A percentile compares a stretch with the other conserved stretches of the same genome.
Evolutionary conservation across 2,329 filamentous ascomycete species (phyloP).

Genomic region (Aspergillus piperis): DNA sequence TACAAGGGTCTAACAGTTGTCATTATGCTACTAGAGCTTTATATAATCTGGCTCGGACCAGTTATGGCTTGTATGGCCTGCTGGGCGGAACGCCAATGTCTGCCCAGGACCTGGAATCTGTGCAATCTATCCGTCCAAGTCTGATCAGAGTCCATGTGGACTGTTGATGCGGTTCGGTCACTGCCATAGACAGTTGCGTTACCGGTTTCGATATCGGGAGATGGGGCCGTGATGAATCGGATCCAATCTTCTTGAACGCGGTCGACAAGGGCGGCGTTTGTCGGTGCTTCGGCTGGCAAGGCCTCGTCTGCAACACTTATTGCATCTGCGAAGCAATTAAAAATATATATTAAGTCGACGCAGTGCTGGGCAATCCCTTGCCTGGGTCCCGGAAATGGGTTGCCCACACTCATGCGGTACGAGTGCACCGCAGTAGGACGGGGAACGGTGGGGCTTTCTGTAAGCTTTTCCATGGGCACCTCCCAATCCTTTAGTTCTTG

Average conservation of each 20-base stretch:
- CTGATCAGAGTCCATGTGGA: not conserved
- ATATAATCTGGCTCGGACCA: not conserved
- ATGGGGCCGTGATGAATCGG: slow-evolving; percentile 1
- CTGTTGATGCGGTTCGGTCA: not conserved
- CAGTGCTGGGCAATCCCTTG: slow-evolving; percentile 4
- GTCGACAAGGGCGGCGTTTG: not conserved
- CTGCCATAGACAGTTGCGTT: not conserved
- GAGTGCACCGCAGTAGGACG: not conserved
- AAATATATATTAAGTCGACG: slow-evolving; percentile 4
- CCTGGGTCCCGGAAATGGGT: not conserved
- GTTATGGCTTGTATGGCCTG: not conserved
- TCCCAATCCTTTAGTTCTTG: slow-evolving; percentile 3
- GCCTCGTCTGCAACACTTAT: not conserved
- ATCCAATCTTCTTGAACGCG: slow-evolving; percentile 3
- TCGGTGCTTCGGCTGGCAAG: not conserved
- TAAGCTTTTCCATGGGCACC: not conserved
- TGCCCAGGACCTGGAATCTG: not conserved
- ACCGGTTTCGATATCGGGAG: not conserved
- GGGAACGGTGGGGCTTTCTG: not conserved
- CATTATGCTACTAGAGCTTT: not conserved
- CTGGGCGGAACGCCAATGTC: not conserved
- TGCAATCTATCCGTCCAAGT: not conserved
- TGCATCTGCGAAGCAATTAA: slow-evolving; percentile 1
- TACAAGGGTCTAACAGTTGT: not conserved
- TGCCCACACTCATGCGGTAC: slow-evolving; percentile 4